Evolutionary conservation across 2,329 filamentous ascomycete species (phyloP), one percentile per base, ranked within the genome.

Genomic region (Cercospora beticola): DNA sequence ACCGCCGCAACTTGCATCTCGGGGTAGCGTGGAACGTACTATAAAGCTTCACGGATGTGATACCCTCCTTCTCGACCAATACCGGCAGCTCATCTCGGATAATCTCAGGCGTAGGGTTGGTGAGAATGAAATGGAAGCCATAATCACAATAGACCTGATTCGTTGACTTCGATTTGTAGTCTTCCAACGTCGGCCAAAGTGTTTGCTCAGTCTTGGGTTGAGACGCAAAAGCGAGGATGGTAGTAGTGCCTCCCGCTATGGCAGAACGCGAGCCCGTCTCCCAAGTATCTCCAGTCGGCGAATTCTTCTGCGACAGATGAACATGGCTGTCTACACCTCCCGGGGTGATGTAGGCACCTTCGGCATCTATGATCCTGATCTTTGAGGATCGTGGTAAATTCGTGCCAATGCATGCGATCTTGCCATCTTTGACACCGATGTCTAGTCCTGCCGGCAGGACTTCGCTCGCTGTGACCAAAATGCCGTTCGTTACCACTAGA

Each of bases 231-330:
- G 86, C 81, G 7, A 89, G 77, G 14, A 89, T 80, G 0, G 87
- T 88, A 0, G 87, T 89, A 4, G 83, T 88, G 26, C 86, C 86
- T 8, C 87, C 86, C 2, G 85, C 86, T 64, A 88, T 81, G 4
- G 86, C 87, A 23, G 82, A 85, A 8, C 86, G 80, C 0, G 85
- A 84, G 0, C 86, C 86, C 2, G 80, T 81, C 68, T 84, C 80
- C 74, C 80, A 85, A 16, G 77, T 81, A 64, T 84, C 83, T 2
- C 82, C 77, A 1, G 80, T 83, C 1, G 80, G 79, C 8, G 76
- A 77, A 68, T 82, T 82, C 67, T 81, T 79, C 73, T 85, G 82
- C 6, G 80, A 78, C 1, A 85, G 77, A 70, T 85, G 84, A 1
- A 85, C 83, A 73, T 85, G 83, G 10, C 80, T 80, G 70, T 85